Evolutionary conservation across 768 basidiomycete species (phyloP).

Genomic region (Astraeus odoratus): DNA sequence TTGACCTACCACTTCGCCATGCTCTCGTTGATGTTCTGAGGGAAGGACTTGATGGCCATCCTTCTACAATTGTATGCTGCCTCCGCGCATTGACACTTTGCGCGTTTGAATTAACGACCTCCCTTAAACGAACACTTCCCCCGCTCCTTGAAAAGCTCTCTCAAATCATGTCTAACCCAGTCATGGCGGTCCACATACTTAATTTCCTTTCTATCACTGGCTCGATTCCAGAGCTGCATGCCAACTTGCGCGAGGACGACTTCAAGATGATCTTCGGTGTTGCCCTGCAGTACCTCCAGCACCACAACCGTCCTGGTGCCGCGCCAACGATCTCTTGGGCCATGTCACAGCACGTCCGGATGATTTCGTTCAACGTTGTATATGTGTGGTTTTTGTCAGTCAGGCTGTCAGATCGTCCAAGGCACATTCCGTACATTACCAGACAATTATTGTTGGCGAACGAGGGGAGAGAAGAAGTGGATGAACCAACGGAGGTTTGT

Average conservation of each 20-base stretch:
- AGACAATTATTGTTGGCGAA: conserved; percentile 83
- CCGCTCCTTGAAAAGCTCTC: conserved; percentile 81
- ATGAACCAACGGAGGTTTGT: conserved; percentile 91
- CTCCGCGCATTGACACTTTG: conserved; percentile 84
- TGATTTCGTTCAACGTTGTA: conserved; percentile 83
- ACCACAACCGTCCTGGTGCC: conserved; percentile 66
- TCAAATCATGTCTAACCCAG: conserved; percentile 90
- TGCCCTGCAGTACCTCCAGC: conserved; percentile 87
- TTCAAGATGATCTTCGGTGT: conserved; percentile 94
- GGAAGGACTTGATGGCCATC: conserved; percentile 59
- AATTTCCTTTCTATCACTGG: conserved; percentile 86
- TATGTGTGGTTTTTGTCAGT: conserved; percentile 94
- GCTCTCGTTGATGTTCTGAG: conserved; percentile 69
- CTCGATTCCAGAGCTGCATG: conserved; percentile 69
- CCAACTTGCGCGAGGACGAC: conserved; percentile 86
- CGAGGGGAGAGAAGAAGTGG: conserved; percentile 63
- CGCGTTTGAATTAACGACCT: conserved; percentile 79
- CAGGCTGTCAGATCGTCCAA: conserved; percentile 71
- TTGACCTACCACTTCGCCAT: conserved; percentile 61
- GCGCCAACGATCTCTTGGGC: conserved; percentile 71
- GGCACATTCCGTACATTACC: conserved; percentile 80
- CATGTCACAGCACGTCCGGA: conserved; percentile 84
- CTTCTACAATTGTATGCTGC: conserved; percentile 79
- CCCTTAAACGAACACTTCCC: conserved; percentile 73
- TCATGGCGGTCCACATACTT: conserved; percentile 93